phyloP scores from a whole-genome alignment of 1,139 yeast species.

The Tardiomyces digboiensis region DNA sequence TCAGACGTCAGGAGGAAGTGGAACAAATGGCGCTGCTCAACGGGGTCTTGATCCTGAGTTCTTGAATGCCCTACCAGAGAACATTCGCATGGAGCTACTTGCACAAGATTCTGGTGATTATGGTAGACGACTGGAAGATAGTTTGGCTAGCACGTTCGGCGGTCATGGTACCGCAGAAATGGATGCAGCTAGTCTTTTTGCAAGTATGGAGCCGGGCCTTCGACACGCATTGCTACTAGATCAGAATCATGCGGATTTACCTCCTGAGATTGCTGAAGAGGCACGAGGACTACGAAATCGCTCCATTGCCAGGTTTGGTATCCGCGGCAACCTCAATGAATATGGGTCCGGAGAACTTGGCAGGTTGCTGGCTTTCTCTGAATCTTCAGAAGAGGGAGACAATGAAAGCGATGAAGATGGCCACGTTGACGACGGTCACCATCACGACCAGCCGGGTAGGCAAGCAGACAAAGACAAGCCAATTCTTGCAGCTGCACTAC shows the following conservation, averaged over 20 bases:
- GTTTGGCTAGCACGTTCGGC: slow-evolving; percentile 26
- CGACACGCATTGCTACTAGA: slow-evolving; percentile 27
- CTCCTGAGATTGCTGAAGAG: slow-evolving; percentile 25
- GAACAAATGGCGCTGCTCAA: slow-evolving; percentile 26
- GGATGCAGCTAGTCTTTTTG: slow-evolving; percentile 24
- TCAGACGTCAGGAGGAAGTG: slow-evolving; percentile 30
- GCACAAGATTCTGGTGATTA: slow-evolving; percentile 42
- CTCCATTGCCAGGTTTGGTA: slow-evolving; percentile 9
- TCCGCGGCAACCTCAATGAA: neutral
- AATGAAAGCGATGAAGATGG: neutral
- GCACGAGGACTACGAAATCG: slow-evolving; percentile 22
- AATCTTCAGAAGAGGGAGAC: neutral
- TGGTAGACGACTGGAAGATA: slow-evolving; percentile 15
- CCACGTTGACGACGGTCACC: slow-evolving; percentile 6
- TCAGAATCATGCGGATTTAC: slow-evolving; percentile 25
- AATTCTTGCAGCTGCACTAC: slow-evolving; percentile 26
- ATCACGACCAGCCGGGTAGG: slow-evolving; percentile 1
- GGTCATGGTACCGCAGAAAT: slow-evolving; percentile 14
- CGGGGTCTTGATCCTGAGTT: slow-evolving; percentile 61
- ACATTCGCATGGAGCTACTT: slow-evolving; percentile 60
- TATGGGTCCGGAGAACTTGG: neutral
- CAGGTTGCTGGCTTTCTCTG: neutral
- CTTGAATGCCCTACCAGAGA: slow-evolving; percentile 71
- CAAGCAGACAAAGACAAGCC: slow-evolving; percentile 5
- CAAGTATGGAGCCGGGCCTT: slow-evolving; percentile 27